Conservation (phyloP, 805 yeast species). For the Yamadazyma tumulicola region DNA sequence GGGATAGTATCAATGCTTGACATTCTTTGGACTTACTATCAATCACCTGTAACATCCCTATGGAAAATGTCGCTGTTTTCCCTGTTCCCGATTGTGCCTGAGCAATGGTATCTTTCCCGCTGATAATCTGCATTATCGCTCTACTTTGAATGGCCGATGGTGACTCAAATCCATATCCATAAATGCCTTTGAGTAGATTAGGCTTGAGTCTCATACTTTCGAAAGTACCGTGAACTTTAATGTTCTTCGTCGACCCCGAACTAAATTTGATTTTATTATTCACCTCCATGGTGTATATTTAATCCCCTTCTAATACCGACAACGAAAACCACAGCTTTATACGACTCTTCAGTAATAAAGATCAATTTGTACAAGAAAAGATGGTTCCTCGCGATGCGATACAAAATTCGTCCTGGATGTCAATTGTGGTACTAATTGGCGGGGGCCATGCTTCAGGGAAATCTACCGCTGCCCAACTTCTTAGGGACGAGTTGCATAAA, state of each 20-base stretch:
- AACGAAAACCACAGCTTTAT: no score
- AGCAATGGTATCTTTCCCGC: slow-evolving; percentile 93
- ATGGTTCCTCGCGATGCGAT: slow-evolving; percentile 12
- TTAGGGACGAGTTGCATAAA: slow-evolving; percentile 26
- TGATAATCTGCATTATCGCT: slow-evolving; percentile 92
- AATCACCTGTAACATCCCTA: slow-evolving; percentile 84
- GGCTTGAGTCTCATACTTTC: slow-evolving; percentile 42
- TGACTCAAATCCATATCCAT: slow-evolving; percentile 88
- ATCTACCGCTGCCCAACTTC: slow-evolving; percentile 30
- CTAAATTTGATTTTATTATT: slow-evolving; percentile 17
- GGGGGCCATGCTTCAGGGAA: slow-evolving; percentile 67
- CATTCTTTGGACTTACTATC: slow-evolving; percentile 69
- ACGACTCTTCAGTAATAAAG: no score
- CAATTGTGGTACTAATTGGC: slow-evolving; percentile 47
- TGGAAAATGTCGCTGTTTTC: slow-evolving; percentile 96
- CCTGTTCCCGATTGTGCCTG: slow-evolving; percentile 99
- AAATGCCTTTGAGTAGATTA: slow-evolving; percentile 52
- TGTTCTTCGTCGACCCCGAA: slow-evolving; percentile 46
- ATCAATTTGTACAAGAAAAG: no score
- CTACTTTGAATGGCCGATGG: slow-evolving; percentile 98
- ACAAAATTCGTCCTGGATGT: slow-evolving; percentile 4
- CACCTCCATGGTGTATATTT: slow-evolving; percentile 7
- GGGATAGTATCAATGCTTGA: slow-evolving; percentile 89
- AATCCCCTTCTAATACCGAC: no score
- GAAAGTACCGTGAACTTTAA: slow-evolving; percentile 48